phyloP scores from a whole-genome alignment of 129 eudicot genomes.

The Lactuca saligna region DNA sequence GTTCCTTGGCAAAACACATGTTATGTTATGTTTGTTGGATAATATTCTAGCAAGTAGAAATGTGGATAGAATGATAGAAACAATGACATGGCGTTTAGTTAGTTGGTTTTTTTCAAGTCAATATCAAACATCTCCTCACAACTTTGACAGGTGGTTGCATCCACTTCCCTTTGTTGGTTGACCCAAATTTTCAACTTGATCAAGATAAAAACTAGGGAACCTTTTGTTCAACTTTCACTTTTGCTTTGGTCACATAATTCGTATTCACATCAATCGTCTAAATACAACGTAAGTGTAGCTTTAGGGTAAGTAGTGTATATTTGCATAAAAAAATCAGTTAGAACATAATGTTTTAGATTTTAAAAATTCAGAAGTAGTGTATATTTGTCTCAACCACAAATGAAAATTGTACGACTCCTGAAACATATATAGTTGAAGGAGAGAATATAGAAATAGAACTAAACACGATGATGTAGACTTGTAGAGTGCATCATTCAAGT shows the following conservation, averaged over 20 bases:
- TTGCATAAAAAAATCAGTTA: not conserved
- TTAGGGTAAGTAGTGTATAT: not conserved
- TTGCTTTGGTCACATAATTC: conserved; percentile 13
- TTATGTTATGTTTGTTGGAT: not conserved
- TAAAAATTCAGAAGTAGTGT: not conserved
- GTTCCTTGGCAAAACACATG: conserved; percentile 14
- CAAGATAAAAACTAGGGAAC: conserved; percentile 15
- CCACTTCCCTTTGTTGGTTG: conserved; percentile 35
- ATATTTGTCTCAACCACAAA: not conserved
- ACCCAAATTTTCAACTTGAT: conserved; percentile 20
- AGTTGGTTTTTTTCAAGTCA: conserved; percentile 11
- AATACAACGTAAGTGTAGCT: not conserved
- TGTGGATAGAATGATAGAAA: conserved; percentile 38
- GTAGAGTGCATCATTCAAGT: no score
- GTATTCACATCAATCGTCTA: not conserved
- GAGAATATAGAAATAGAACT: no score
- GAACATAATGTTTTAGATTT: not conserved
- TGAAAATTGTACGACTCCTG: not conserved
- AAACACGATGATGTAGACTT: no score
- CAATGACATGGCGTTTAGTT: conserved; percentile 25
- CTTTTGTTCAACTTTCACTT: not conserved
- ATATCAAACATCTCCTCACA: conserved; percentile 14
- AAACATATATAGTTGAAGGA: not conserved
- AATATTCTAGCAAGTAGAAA: not conserved
- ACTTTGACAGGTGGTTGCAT: conserved; percentile 7